Percentiles rank a stretch among this genome's conserved stretches.
These are phyloP conservation scores for Vinca minor DNA, from an alignment of 257 asterid genomes.

Conservation along the genomic window DNA sequence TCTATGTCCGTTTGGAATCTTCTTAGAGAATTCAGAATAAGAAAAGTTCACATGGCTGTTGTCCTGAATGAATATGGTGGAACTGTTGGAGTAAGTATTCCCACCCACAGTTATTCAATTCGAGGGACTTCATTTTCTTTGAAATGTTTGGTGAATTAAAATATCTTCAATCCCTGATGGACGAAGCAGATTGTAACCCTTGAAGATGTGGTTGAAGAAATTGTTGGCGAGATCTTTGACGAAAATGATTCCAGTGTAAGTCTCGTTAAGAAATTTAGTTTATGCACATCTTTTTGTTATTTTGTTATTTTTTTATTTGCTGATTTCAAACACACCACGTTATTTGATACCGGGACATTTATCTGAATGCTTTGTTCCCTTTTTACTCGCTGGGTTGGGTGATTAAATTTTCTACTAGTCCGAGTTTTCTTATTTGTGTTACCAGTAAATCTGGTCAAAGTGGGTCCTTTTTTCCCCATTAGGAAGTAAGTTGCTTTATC, in stretches of 20 bases:
- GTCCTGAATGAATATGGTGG: constrained; percentile 98
- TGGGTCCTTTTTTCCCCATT: background rate
- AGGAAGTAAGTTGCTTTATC: background rate
- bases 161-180: constrained; percentile 16
- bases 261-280: constrained; percentile 7
- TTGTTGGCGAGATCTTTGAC: constrained; percentile 97
- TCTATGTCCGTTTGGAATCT: constrained; percentile 99
- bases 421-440: background rate
- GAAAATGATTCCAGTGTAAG: constrained; percentile 97
- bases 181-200: constrained; percentile 80
- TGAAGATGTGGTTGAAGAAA: constrained; percentile 98
- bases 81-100: constrained; percentile 82
- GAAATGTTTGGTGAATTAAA: background rate
- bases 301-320: background rate
- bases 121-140: constrained; percentile 7
- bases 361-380: background rate
- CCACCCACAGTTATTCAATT: constrained; percentile 8
- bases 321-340: background rate
- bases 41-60: constrained; percentile 99
- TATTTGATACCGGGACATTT: background rate
- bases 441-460: background rate
- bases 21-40: constrained; percentile 96
- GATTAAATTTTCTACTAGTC: background rate
- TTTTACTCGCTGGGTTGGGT: background rate
- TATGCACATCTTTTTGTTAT: background rate